phyloP scores from a whole-genome alignment of 352 stramenopile genomes.

The Pythium brassicae region DNA sequence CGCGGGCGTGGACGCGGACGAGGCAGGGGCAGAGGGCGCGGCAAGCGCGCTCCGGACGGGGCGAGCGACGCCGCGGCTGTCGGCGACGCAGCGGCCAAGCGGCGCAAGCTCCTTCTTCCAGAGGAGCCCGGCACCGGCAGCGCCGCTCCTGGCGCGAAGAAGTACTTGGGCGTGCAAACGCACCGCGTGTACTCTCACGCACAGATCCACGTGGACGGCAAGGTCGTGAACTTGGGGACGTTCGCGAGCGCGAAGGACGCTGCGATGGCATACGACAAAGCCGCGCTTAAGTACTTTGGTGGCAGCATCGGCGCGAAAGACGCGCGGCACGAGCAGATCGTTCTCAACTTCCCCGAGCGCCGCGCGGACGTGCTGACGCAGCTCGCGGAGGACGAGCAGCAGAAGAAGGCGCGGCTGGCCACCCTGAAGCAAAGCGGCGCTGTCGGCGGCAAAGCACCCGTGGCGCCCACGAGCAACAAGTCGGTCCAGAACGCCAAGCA shows the following conservation, averaged over 20 bases:
- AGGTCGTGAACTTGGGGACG: conserved; percentile 70
- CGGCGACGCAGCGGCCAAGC: conserved; percentile 16
- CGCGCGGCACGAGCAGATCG: conserved; percentile 39
- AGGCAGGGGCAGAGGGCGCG: conserved; percentile 38
- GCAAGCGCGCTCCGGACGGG: conserved; percentile 45
- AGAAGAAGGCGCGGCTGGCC: conserved; percentile 33
- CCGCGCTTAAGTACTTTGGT: conserved; percentile 70
- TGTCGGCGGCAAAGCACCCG: not conserved
- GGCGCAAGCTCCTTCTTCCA: conserved; percentile 24
- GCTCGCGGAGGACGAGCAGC: conserved; percentile 57
- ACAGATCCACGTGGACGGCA: conserved; percentile 76
- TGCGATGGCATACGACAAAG: conserved; percentile 79
- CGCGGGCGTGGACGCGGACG: conserved; percentile 31
- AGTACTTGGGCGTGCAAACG: conserved; percentile 70
- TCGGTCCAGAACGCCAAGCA: conserved; percentile 68
- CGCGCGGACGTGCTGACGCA: conserved; percentile 54
- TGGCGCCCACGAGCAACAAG: conserved; percentile 21
- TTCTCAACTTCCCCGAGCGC: conserved; percentile 75
- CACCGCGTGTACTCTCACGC: conserved; percentile 71
- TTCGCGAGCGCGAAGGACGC: conserved; percentile 67
- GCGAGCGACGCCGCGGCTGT: not conserved
- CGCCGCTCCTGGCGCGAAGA: conserved; percentile 27
- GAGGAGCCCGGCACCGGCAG: conserved; percentile 4
- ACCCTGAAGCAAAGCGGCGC: conserved; percentile 6
- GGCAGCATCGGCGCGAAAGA: conserved; percentile 34